Percentiles rank a stretch among this genome's conserved stretches.
phyloP scores from a whole-genome alignment of 257 asterid species.

The Asclepias syriaca region DNA sequence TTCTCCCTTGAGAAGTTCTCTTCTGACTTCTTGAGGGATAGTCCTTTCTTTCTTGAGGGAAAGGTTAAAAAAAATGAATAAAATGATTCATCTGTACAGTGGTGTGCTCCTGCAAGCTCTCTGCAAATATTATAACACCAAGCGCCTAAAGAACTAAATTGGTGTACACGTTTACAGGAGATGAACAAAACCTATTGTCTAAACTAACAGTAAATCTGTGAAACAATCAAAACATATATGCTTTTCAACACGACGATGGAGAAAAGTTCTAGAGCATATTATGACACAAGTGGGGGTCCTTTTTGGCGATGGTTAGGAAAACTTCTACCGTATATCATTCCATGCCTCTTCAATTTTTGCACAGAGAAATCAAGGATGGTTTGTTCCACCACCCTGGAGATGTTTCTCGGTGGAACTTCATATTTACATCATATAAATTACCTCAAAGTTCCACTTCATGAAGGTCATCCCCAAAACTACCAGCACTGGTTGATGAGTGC shows the following conservation, averaged over 20 bases:
- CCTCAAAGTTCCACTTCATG: conserved; percentile 89
- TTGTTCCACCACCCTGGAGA: neutral
- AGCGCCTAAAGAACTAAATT: conserved; percentile 10
- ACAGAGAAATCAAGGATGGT: neutral
- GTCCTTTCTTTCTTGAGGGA: conserved; percentile 13
- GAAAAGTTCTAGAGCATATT: neutral
- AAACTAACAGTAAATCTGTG: conserved; percentile 40
- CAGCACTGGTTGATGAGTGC: conserved; percentile 28
- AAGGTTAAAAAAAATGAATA: conserved; percentile 34
- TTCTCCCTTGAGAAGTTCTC: conserved; percentile 6
- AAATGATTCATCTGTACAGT: conserved; percentile 55
- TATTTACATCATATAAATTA: conserved; percentile 42
- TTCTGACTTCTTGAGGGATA: conserved; percentile 22
- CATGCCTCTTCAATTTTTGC: conserved; percentile 13
- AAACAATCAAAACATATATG: conserved; percentile 9
- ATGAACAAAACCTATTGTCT: conserved; percentile 33
- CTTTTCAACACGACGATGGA: conserved; percentile 13
- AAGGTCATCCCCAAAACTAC: conserved; percentile 68
- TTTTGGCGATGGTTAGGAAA: neutral
- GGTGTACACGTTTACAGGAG: conserved; percentile 13
- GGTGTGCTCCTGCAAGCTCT: conserved; percentile 5
- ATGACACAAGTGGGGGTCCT: neutral
- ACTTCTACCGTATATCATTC: neutral
- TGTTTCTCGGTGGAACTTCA: conserved; percentile 35
- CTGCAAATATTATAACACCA: conserved; percentile 21